Evolutionary conservation across 495 filamentous ascomycete genomes (phyloP).

Genomic region (Lophiotrema nucula): DNA sequence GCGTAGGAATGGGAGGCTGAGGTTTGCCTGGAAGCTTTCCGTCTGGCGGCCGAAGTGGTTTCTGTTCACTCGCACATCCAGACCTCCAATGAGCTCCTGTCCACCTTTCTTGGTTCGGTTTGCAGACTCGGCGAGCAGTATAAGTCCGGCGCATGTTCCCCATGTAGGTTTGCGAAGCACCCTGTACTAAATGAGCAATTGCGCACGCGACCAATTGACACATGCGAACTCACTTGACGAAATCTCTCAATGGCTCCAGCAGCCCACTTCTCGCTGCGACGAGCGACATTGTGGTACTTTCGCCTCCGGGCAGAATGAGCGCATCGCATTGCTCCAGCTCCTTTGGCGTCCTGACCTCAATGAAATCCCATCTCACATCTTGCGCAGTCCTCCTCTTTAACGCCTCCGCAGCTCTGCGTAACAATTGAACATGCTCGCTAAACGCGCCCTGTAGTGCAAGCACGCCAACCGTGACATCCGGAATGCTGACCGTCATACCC

Average conservation of each 20-base stretch:
- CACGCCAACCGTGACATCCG: constrained; percentile 67
- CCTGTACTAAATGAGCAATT: constrained; percentile 33
- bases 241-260: constrained; percentile 80
- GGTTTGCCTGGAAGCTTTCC: constrained; percentile 81
- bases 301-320: constrained; percentile 87
- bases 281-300: constrained; percentile 90
- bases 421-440: constrained; percentile 76
- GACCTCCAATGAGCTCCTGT: constrained; percentile 88
- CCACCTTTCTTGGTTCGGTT: constrained; percentile 86
- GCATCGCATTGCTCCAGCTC: constrained; percentile 75
- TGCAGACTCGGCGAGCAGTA: constrained; percentile 84
- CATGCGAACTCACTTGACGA: constrained; percentile 73
- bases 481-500: constrained; percentile 17
- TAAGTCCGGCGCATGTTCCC: constrained; percentile 95
- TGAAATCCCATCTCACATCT: constrained; percentile 57
- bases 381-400: constrained; percentile 30
- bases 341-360: constrained; percentile 73
- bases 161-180: constrained; percentile 80
- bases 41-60: constrained; percentile 95
- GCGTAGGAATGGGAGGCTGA: constrained; percentile 71
- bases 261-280: constrained; percentile 78
- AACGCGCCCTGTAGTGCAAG: constrained; percentile 95
- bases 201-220: too few relatives aligned
- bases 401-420: constrained; percentile 61
- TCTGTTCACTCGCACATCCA: constrained; percentile 87